A percentile compares a stretch with the other conserved stretches of the same genome.
phyloP scores from a whole-genome alignment of 345 rosid species.

The Eucalyptus pumila region DNA sequence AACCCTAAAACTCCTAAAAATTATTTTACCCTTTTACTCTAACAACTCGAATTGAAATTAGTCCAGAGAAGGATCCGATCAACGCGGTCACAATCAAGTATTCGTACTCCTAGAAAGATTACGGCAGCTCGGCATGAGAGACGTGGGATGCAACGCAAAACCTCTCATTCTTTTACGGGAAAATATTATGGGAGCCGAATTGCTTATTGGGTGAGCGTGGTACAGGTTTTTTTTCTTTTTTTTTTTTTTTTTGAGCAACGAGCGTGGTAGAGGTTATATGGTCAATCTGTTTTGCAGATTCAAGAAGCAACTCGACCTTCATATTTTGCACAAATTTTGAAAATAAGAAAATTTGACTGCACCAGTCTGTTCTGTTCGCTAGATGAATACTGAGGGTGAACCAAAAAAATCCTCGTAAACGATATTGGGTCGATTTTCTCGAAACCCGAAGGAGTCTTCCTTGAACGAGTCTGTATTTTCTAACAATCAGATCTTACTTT shows the following conservation, averaged over 20 bases:
- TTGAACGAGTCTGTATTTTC: background rate
- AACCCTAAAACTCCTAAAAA: no score
- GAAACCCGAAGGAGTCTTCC: background rate
- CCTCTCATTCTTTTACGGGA: background rate
- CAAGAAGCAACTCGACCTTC: background rate
- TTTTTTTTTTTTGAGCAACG: no score
- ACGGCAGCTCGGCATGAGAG: background rate
- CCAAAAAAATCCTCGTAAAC: background rate
- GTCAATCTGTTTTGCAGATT: background rate
- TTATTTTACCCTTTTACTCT: no score
- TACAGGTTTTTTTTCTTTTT: background rate
- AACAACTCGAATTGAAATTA: background rate
- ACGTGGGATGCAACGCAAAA: background rate
- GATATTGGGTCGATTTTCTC: background rate
- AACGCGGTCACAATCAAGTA: background rate
- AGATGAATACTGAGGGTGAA: background rate
- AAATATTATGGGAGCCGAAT: background rate
- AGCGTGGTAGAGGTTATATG: background rate
- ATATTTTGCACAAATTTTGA: background rate
- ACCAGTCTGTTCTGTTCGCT: background rate
- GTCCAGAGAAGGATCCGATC: background rate
- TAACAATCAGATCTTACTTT: background rate
- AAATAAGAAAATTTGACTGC: background rate
- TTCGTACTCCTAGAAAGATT: background rate
- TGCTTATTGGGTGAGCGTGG: background rate